These are phyloP conservation scores for Conticribra guillardii DNA, from an alignment of 108 stramenopile genomes.

Conservation along the genomic window DNA sequence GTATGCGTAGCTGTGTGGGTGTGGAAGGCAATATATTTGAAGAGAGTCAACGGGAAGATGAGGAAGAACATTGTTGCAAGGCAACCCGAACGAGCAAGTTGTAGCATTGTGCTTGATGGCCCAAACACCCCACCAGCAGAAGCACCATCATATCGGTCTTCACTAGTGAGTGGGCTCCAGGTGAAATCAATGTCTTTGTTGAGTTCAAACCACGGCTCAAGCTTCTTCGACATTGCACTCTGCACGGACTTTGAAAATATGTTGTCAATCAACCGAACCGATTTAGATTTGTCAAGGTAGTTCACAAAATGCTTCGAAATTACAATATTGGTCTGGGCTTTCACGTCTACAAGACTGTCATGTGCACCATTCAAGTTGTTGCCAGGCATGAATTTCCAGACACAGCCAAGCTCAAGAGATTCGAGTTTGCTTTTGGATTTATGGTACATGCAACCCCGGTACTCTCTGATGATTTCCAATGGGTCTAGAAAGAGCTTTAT, in stretches of 20 bases:
- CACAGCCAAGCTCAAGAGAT: neutral
- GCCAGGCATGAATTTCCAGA: neutral
- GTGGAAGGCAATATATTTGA: neutral
- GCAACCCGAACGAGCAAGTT: neutral
- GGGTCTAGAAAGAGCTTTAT: neutral
- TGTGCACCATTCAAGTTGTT: neutral
- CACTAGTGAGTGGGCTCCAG: neutral
- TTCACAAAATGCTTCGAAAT: neutral
- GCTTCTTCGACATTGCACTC: neutral
- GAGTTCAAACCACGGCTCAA: neutral
- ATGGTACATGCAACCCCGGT: neutral
- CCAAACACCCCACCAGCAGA: neutral
- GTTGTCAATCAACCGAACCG: neutral
- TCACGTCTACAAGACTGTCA: neutral
- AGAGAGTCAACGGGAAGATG: neutral
- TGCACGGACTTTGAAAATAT: neutral
- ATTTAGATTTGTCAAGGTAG: neutral
- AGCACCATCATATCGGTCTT: neutral
- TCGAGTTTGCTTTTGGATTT: neutral
- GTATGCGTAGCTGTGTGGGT: neutral
- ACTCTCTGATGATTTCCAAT: neutral
- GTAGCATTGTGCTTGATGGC: conserved; percentile 5
- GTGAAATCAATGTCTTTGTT: neutral
- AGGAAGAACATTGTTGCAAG: neutral
- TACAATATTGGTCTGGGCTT: neutral